Evolutionary conservation across 2,329 filamentous ascomycete species (phyloP).

Genomic region (Xylaria polymorpha): DNA sequence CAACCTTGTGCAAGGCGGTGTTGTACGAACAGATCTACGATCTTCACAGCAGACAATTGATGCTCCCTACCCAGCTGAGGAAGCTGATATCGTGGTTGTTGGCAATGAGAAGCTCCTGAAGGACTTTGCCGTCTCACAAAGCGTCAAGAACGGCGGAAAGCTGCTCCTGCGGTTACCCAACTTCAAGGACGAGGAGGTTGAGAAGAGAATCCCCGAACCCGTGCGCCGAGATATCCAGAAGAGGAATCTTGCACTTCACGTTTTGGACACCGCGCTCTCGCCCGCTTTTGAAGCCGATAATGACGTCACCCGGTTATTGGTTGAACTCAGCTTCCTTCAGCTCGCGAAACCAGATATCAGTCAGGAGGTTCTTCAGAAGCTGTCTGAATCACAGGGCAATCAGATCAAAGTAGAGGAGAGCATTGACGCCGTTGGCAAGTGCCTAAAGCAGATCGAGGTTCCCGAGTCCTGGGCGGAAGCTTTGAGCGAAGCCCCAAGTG

Average conservation of each 20-base stretch:
- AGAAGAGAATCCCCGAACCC: constrained; percentile 81
- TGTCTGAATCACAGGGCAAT: constrained; percentile 69
- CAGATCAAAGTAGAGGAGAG: constrained; percentile 63
- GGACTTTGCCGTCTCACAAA: constrained; percentile 78
- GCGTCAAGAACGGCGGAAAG: constrained; percentile 75
- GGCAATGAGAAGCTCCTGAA: constrained; percentile 83
- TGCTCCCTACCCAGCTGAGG: constrained; percentile 81
- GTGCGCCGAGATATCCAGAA: constrained; percentile 78
- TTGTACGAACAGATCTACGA: constrained; percentile 85
- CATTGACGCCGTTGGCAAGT: constrained; percentile 74
- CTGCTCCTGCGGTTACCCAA: constrained; percentile 81
- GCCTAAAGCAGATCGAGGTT: constrained; percentile 78
- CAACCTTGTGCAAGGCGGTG: constrained; percentile 79
- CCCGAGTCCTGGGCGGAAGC: constrained; percentile 83
- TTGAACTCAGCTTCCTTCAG: constrained; percentile 86
- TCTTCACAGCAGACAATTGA: constrained; percentile 85
- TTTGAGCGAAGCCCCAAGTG: constrained; percentile 66
- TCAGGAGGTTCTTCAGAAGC: constrained; percentile 71
- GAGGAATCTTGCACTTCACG: constrained; percentile 76
- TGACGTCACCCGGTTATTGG: constrained; percentile 71
- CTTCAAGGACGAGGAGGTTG: constrained; percentile 87
- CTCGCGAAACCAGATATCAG: constrained; percentile 76
- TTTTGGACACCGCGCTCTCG: constrained; percentile 78
- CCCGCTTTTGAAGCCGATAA: constrained; percentile 75
- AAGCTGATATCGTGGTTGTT: constrained; percentile 82